A percentile compares a stretch with the other conserved stretches of the same genome.
Evolutionary conservation across 108 stramenopile genomes (phyloP).

Genomic region (Fragilariopsis cylindrus): DNA sequence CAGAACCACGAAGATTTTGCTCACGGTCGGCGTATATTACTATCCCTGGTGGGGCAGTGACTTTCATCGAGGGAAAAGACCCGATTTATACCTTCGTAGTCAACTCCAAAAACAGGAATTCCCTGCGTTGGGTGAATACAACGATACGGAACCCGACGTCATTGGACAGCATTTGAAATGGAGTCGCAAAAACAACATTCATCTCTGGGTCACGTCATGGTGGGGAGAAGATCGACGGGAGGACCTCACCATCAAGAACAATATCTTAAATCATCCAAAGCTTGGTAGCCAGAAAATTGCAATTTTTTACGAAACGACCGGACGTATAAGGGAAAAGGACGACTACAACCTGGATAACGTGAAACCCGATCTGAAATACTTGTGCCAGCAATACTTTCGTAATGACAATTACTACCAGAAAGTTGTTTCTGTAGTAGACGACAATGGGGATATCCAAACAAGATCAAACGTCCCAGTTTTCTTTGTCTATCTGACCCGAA

Average conservation of each 20-base stretch:
- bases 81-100: conserved; percentile 31
- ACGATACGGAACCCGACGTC: conserved; percentile 34
- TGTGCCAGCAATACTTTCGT: conserved; percentile 34
- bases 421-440: conserved; percentile 16
- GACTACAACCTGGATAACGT: conserved; percentile 15
- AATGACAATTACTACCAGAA: conserved; percentile 42
- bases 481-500: conserved; percentile 42
- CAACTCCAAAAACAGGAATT: conserved; percentile 24
- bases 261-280: conserved; percentile 27
- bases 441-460: not conserved
- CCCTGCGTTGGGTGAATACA: conserved; percentile 43
- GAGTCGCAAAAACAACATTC: conserved; percentile 43
- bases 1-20: conserved; percentile 4
- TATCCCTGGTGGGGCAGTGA: conserved; percentile 50
- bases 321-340: conserved; percentile 25
- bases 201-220: conserved; percentile 47
- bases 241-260: conserved; percentile 32
- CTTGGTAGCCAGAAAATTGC: conserved; percentile 35
- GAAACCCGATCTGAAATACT: conserved; percentile 25
- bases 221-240: conserved; percentile 37
- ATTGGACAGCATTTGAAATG: conserved; percentile 48
- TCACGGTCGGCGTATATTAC: conserved; percentile 45
- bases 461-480: conserved; percentile 27
- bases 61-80: conserved; percentile 41
- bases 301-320: conserved; percentile 47